These are phyloP conservation scores for Aegilops longissima DNA, from an alignment of 176 grass and related monocot genomes.

Conservation along the genomic window DNA sequence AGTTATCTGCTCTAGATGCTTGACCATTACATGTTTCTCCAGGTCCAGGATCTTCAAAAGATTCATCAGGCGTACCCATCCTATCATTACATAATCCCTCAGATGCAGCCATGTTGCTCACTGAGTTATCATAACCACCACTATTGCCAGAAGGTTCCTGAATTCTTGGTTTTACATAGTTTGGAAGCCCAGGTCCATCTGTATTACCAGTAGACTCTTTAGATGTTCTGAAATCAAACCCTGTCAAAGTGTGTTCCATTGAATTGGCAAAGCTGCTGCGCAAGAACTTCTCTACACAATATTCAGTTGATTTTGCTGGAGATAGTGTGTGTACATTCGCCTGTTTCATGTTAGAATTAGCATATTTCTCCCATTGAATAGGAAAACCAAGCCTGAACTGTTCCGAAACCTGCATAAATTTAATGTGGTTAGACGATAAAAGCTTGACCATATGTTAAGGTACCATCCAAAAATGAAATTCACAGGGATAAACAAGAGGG, in stretches of 20 bases:
- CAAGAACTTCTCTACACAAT: constrained; percentile 2
- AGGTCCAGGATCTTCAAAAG: constrained; percentile 1
- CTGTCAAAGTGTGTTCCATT: background rate
- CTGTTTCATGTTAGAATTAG: constrained; percentile 13
- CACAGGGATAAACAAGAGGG: background rate
- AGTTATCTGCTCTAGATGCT: background rate
- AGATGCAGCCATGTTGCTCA: background rate
- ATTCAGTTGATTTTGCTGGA: constrained; percentile 2
- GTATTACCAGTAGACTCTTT: background rate
- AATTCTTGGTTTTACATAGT: background rate
- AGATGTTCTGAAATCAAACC: background rate
- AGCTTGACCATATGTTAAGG: background rate
- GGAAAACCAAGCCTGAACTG: constrained; percentile 27
- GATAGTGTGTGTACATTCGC: background rate
- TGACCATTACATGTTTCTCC: constrained; percentile 25
- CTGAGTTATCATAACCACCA: background rate
- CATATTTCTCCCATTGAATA: background rate
- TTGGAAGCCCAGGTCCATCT: background rate
- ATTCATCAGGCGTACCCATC: constrained; percentile 1
- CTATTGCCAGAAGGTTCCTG: background rate
- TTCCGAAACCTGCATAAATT: constrained; percentile 43
- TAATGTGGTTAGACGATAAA: constrained; percentile 6
- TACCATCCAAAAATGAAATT: constrained; percentile 17
- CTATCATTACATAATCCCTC: background rate
- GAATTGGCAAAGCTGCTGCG: background rate